Percentiles rank a stretch among this genome's conserved stretches.
These are phyloP conservation scores for Porogramme epimiltina DNA, from an alignment of 1,284 basidiomycete genomes.

Conservation along the genomic window DNA sequence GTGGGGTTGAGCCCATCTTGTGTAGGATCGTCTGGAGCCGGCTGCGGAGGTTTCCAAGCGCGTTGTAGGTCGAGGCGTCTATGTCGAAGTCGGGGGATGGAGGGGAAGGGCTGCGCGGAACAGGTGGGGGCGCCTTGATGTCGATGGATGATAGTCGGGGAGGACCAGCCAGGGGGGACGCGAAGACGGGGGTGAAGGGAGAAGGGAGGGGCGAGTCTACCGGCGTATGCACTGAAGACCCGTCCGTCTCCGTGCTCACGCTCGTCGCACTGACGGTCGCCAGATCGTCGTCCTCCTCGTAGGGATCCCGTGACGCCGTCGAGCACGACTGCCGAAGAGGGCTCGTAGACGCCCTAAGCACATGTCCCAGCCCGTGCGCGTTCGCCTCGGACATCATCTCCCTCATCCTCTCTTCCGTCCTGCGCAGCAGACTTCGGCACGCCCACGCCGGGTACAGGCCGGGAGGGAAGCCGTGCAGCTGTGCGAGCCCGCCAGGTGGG, in stretches of 20 bases:
- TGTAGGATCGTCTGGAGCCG: slow-evolving; percentile 44
- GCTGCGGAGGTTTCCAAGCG: slow-evolving; percentile 37
- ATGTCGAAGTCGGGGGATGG: slow-evolving; percentile 24
- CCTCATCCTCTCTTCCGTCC: slow-evolving; percentile 48
- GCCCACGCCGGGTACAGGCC: slow-evolving; percentile 55
- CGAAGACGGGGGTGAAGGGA: slow-evolving; percentile 13
- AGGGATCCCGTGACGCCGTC: slow-evolving; percentile 16
- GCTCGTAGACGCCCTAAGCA: slow-evolving; percentile 11
- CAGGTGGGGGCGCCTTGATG: slow-evolving; percentile 6
- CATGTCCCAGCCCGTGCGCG: slow-evolving; percentile 31
- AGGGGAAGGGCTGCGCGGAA: slow-evolving; percentile 25
- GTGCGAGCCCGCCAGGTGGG: slow-evolving; percentile 36
- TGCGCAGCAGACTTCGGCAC: slow-evolving; percentile 53
- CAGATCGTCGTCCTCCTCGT: slow-evolving; percentile 34
- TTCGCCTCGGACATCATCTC: slow-evolving; percentile 45
- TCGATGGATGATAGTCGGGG: slow-evolving; percentile 2
- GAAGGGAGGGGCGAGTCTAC: slow-evolving; percentile 32
- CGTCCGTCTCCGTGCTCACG: slow-evolving; percentile 50
- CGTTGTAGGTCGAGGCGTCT: slow-evolving; percentile 37
- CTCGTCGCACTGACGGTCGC: slow-evolving; percentile 30
- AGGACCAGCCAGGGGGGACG: background rate
- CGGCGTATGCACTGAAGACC: slow-evolving; percentile 58
- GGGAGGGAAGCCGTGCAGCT: slow-evolving; percentile 18
- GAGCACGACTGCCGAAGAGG: background rate
- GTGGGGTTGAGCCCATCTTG: slow-evolving; percentile 38